Evolutionary conservation across 2,329 filamentous ascomycete species (phyloP), one percentile per base, ranked within the genome.

Genomic region (Escovopsis sp.): DNA sequence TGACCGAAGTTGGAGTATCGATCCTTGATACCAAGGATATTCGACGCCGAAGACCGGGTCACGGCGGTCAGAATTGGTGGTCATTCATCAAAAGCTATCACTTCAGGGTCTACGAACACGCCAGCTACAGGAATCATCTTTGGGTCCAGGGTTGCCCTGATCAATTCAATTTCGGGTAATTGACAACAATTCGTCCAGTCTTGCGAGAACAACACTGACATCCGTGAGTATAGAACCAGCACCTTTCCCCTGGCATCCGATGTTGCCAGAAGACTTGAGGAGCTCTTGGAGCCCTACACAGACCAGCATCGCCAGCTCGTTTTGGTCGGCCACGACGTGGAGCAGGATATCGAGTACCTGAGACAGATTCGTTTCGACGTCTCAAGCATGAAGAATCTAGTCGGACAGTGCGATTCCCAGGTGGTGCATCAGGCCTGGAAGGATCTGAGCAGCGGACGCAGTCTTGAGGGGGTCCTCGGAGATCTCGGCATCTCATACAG

Each of bases 1-100:
- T 96, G 39, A 93, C 87, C 0, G 90, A 98, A 54, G 66, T 98
- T 27, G 90, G 90, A 1, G 64, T 98, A 28, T 78, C 84, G 2
- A 76, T 78, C 3, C 63, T 96, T 0, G 86, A 96, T 51, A 86
- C 80, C 1, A 46, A 55, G 4, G 55, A 68, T 27, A 50, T 85
- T 16, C 46, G 56, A 1, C 58, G 54, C 7, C 41, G 75, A 1
- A 48, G 70, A 0, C 80, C 82, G 3, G 82, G 82, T 1, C 47
- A 60, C 3, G 55, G 62, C 18, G 83, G 76, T 3, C 46, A 60
- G 28, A 65, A 74, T 27, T 94, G 87, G 86, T 70, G 72, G 43
- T 46, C 60, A 0, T 55, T 66, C 34, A 79, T 94, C 43, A 62
- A 71, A 21, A 72, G 70, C 11, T 70, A 79, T 18, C 90, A 98